Evolutionary conservation across 192 early-diverging fungal genomes (phyloP), one percentile per base, ranked within the genome.

Genomic region (Diversispora eburnea): DNA sequence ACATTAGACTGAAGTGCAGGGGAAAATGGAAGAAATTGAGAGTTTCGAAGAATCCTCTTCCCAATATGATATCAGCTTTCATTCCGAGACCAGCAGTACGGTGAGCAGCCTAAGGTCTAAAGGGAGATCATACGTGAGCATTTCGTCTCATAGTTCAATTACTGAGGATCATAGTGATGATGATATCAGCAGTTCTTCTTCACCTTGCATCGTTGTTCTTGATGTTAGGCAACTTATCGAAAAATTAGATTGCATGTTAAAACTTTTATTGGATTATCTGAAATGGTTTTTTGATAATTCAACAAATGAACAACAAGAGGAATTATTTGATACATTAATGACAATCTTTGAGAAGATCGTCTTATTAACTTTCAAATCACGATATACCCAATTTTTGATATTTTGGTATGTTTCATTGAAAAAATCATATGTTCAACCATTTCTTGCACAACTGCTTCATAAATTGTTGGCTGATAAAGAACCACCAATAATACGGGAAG

Each of bases 311-410:
- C 6, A 70, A 77, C 76, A 81, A 43, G 75, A 79, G 25, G 85
- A 90, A 39, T 77, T 95, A 15, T 95, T 91, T 69, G 67, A 86
- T 19, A 78, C 81, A 12, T 77, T 96, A 48, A 75, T 98, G 15
- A 86, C 88, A 22, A 84, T 94, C 41, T 99, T 98, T 77, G 90
- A 91, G 66, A 80, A 86, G 20, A 84, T 87, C 2, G 84, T 97
- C 25, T 76, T 98, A 20, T 89, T 91, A 3, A 99, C 96, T 0
- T 91, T 95, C 77, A 91, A 91, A 72, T 92, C 92, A 54, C 88
- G 94, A 45, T 94, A 94, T 80, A 92, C 91, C 8, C 97, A 99
- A 79, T 99, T 98, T 68, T 72, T 97, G 25, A 77, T 94, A 33
- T 99, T 97, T 74, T 94, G 94, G 80, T 83, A 87, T 42, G 87